Evolutionary conservation across 2,329 filamentous ascomycete species (phyloP).

Genomic region (Aschersonia sp.): DNA sequence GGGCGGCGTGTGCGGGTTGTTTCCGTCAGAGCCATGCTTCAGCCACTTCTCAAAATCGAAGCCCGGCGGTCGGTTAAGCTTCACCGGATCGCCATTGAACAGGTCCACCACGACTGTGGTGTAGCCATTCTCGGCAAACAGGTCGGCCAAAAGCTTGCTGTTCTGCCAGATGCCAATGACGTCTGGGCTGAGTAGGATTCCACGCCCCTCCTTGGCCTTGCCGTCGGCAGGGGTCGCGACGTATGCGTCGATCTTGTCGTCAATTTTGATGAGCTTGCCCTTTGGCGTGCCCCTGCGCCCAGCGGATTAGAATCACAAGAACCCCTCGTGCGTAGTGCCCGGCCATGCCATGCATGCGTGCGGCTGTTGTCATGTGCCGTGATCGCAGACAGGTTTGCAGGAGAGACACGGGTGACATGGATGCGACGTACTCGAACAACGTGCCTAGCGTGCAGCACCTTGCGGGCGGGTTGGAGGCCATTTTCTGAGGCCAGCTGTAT

Average conservation of each 20-base stretch:
- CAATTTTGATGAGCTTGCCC: slow-evolving; percentile 31
- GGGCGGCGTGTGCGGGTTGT: slow-evolving; percentile 26
- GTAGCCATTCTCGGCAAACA: slow-evolving; percentile 22
- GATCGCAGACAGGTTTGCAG: neutral
- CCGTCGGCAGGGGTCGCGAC: slow-evolving; percentile 27
- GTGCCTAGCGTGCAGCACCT: slow-evolving; percentile 37
- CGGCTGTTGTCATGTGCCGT: neutral
- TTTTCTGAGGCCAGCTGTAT: slow-evolving; percentile 9
- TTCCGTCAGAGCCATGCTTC: slow-evolving; percentile 26
- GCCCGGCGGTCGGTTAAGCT: slow-evolving; percentile 10
- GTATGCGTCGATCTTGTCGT: slow-evolving; percentile 29
- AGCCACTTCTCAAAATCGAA: slow-evolving; percentile 20
- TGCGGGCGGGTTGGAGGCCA: slow-evolving; percentile 39
- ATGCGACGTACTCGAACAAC: slow-evolving; percentile 33
- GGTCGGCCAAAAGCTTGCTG: slow-evolving; percentile 26
- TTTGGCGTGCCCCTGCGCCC: slow-evolving; percentile 29
- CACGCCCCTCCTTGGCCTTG: slow-evolving; percentile 12
- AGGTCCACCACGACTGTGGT: slow-evolving; percentile 21
- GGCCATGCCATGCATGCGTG: neutral
- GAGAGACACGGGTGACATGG: neutral
- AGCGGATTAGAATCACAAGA: neutral
- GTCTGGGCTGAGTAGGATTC: slow-evolving; percentile 22
- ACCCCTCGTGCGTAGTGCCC: neutral
- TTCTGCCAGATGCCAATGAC: slow-evolving; percentile 24
- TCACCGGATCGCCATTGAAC: slow-evolving; percentile 21